Evolutionary conservation across 331 rosid species (phyloP).

Genomic region (Rosa hybrid): DNA sequence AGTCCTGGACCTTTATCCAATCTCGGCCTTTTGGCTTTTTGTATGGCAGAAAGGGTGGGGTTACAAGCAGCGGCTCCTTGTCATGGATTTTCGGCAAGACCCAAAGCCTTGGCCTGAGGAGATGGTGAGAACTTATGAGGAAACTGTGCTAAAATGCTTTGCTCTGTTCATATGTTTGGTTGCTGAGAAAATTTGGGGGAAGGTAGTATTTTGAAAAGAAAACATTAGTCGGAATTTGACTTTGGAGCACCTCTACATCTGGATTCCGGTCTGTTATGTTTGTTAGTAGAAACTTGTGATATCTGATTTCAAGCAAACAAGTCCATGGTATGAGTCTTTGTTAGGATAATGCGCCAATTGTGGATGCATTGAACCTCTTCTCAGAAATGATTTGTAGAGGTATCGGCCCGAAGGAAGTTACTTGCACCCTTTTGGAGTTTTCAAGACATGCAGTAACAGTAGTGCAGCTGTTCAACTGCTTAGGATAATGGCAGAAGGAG

Average conservation of each 20-base stretch:
- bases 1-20: conserved; percentile 5
- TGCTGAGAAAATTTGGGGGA: background rate
- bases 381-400: background rate
- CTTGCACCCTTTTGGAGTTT: background rate
- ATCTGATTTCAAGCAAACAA: background rate
- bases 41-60: conserved; percentile 84
- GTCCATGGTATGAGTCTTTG: background rate
- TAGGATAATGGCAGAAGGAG: background rate
- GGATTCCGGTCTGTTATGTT: background rate
- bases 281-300: background rate
- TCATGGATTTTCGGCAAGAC: conserved; percentile 68
- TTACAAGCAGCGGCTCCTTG: conserved; percentile 87
- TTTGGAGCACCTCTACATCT: background rate
- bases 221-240: background rate
- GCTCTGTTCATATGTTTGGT: background rate
- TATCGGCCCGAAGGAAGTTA: background rate
- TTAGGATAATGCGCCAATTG: background rate
- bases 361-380: background rate
- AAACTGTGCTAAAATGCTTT: conserved; percentile 55
- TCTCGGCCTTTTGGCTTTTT: conserved; percentile 48
- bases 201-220: background rate
- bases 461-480: background rate
- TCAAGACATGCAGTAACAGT: background rate
- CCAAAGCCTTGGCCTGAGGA: conserved; percentile 54
- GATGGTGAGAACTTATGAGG: conserved; percentile 69